Conservation (phyloP, 768 basidiomycete species). For the Lentinula aciculospora region DNA sequence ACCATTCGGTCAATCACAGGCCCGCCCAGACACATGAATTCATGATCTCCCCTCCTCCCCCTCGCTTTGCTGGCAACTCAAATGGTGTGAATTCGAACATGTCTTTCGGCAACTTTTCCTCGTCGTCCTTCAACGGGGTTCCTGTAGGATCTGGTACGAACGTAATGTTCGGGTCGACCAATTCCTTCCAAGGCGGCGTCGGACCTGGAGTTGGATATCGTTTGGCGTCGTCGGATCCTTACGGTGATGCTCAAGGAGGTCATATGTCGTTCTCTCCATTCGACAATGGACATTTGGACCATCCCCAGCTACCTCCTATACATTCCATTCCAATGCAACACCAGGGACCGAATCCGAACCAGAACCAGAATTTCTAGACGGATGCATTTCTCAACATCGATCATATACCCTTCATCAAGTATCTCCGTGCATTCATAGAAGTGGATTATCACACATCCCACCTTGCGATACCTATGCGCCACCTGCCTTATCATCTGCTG, state of each 20-base stretch:
- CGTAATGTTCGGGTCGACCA: neutral
- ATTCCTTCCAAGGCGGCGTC: neutral
- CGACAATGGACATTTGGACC: neutral
- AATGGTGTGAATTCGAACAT: neutral
- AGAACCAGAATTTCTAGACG: slow-evolving; percentile 8
- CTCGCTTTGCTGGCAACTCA: slow-evolving; percentile 7
- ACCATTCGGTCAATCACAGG: neutral
- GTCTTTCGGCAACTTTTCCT: slow-evolving; percentile 4
- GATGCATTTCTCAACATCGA: neutral
- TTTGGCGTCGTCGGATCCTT: neutral
- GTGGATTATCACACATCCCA: neutral
- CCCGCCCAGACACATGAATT: neutral
- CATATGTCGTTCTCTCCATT: neutral
- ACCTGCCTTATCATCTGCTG: neutral
- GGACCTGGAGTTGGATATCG: neutral
- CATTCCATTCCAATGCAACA: neutral
- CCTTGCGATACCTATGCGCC: slow-evolving; percentile 1
- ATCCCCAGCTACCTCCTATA: slow-evolving; percentile 1
- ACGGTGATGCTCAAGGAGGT: neutral
- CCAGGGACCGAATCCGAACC: slow-evolving; percentile 1
- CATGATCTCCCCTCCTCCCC: slow-evolving; percentile 9
- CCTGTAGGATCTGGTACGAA: neutral
- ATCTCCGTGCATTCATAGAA: neutral
- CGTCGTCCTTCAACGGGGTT: neutral
- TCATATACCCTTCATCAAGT: neutral